Evolutionary conservation across 176 grass and related monocot species (phyloP).

Genomic region (Oryza glaberrima): DNA sequence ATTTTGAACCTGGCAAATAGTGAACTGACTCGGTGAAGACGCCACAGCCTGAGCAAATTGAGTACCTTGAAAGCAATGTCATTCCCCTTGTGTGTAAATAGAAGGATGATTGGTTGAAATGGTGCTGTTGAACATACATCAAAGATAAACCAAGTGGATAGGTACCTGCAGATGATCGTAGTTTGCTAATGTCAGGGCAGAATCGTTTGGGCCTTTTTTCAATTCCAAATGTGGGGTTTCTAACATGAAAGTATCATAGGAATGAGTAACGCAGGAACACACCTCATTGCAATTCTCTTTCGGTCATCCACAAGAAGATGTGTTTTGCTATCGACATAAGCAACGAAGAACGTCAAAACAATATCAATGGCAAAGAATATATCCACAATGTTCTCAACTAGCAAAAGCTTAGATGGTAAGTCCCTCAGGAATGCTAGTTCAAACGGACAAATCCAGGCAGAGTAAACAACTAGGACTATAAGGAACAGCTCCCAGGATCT

Average conservation of each 20-base stretch:
- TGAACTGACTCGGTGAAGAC: conserved; percentile 78
- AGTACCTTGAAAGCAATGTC: conserved; percentile 71
- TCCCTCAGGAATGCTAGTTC: conserved; percentile 90
- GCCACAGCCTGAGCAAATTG: conserved; percentile 89
- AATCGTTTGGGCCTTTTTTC: neutral
- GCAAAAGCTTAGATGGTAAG: conserved; percentile 61
- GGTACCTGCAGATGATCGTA: conserved; percentile 65
- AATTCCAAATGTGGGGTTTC: neutral
- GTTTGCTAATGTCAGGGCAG: conserved; percentile 5
- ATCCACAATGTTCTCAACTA: conserved; percentile 76
- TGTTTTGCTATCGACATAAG: conserved; percentile 76
- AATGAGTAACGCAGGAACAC: conserved; percentile 17
- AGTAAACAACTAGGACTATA: conserved; percentile 83
- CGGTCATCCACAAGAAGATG: conserved; percentile 79
- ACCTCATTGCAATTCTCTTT: conserved; percentile 87
- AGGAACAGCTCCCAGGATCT: conserved; percentile 95
- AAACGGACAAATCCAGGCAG: conserved; percentile 88
- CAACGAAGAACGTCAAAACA: conserved; percentile 92
- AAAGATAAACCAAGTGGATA: conserved; percentile 92
- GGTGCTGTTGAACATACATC: conserved; percentile 91
- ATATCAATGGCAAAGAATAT: conserved; percentile 91
- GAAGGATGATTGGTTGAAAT: conserved; percentile 73
- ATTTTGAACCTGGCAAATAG: conserved; percentile 80
- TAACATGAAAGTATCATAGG: conserved; percentile 21
- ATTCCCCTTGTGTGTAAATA: conserved; percentile 64